These are phyloP conservation scores for Mycena galopus DNA, from an alignment of 768 basidiomycete genomes.

Conservation along the genomic window DNA sequence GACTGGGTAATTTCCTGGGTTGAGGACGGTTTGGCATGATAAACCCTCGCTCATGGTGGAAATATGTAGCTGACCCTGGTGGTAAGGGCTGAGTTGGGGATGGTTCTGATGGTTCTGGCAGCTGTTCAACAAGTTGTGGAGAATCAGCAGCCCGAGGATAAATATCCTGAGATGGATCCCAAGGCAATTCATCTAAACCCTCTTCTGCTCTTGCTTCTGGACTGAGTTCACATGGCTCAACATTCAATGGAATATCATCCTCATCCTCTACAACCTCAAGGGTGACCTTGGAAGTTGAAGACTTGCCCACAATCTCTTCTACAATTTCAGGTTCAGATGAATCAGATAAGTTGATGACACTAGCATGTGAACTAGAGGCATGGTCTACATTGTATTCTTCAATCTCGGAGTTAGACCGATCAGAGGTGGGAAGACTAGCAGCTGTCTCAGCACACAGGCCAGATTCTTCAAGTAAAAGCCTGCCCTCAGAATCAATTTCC, in stretches of 20 bases:
- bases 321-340: not conserved
- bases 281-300: not conserved
- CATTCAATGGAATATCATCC: not conserved
- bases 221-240: not conserved
- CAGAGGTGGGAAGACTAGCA: no score
- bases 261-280: not conserved
- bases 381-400: no score
- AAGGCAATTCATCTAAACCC: not conserved
- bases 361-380: not conserved
- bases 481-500: not conserved
- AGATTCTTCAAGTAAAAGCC: not conserved
- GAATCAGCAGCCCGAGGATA: not conserved
- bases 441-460: not conserved
- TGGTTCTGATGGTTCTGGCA: not conserved
- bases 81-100: not conserved
- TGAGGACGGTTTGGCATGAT: not conserved
- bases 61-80: not conserved
- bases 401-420: no score
- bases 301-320: not conserved
- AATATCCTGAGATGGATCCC: constrained; percentile 7
- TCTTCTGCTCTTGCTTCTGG: not conserved
- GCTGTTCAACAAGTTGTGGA: not conserved
- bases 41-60: not conserved
- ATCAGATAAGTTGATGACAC: not conserved
- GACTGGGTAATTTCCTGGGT: not conserved